Base-by-base conservation (phyloP, 2,329 filamentous ascomycete species). In the Aspergillus phoenicis region DNA sequence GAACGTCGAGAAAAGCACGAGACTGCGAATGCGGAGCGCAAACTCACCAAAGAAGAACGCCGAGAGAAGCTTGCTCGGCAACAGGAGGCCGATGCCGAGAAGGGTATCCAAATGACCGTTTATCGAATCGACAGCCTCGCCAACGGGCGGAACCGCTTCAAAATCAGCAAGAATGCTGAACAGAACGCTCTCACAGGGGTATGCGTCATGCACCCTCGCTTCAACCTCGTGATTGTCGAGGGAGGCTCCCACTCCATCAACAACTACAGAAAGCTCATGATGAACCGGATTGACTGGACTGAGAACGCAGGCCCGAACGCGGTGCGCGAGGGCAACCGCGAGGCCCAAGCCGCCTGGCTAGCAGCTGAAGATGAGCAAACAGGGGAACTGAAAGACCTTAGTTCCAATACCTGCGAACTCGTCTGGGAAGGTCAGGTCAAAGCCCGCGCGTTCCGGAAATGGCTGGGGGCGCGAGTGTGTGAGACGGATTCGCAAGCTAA, bases 381-480 rank as follows among this genome's bases (percentile, higher is more conserved):
- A 8, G 92, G 92, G 2, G 84, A 89, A 48, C 78, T 95, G 47
- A 96, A 91, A 71, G 92, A 97, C 70, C 84, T 97, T 75, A 89
- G 89, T 3, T 77, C 84, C 61, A 99, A 99, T 74, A 88, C 88
- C 65, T 97, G 93, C 75, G 85, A 83, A 49, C 78, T 99, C 57
- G 83, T 99, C 5, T 99, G 96, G 80, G 94, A 98, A 77, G 95
- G 96, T 41, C 91, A 97, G 77, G 84, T 91, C 73, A 95, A 94
- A 75, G 81, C 85, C 33, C 85, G 91, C 53, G 86, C 83, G 0
- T 99, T 98, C 75, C 88, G 90, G 66, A 93, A 92, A 72, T 98
- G 94, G 91, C 85, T 90, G 2, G 93, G 89, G 64, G 78, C 78
- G 24, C 90, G 91, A 73, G 87, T 95, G n/a, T 97, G 93, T 76